Conservation (phyloP, 1,284 basidiomycete genomes). For the Trichosporon sp. region DNA sequence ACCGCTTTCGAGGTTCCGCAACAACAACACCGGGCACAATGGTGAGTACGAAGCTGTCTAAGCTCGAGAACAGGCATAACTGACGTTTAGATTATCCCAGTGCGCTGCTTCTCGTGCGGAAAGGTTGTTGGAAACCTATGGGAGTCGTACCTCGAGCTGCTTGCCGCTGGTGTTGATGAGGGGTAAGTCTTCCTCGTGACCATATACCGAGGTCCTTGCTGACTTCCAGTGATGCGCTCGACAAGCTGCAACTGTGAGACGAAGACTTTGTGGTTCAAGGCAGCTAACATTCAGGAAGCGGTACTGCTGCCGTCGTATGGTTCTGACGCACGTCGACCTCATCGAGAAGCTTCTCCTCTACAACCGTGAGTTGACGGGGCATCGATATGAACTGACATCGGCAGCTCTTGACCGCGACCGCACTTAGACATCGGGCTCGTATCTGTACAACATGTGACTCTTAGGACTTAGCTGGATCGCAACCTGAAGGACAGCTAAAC, state of each 20-base stretch:
- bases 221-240: conserved; percentile 79
- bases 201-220: background rate
- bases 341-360: conserved; percentile 96
- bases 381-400: conserved; percentile 10
- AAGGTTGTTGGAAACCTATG: conserved; percentile 94
- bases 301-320: conserved; percentile 97
- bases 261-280: background rate
- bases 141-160: conserved; percentile 77
- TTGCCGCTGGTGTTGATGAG: conserved; percentile 77
- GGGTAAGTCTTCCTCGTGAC: conserved; percentile 64
- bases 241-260: conserved; percentile 74
- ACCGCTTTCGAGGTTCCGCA: conserved; percentile 5
- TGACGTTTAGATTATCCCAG: conserved; percentile 55
- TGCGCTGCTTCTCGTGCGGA: conserved; percentile 76
- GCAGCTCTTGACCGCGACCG: conserved; percentile 34
- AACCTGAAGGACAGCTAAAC: too few species aligned
- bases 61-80: too few species aligned
- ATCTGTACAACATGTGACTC: conserved; percentile 28
- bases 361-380: conserved; percentile 71
- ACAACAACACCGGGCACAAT: conserved; percentile 18
- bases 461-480: conserved; percentile 18
- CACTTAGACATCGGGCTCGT: conserved; percentile 23
- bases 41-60: background rate
- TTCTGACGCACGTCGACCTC: conserved; percentile 87
- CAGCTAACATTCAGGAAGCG: conserved; percentile 62